Base-by-base conservation (phyloP, 225 moss, liverwort and hornwort genomes). In the Sphagnum tenellum region DNA sequence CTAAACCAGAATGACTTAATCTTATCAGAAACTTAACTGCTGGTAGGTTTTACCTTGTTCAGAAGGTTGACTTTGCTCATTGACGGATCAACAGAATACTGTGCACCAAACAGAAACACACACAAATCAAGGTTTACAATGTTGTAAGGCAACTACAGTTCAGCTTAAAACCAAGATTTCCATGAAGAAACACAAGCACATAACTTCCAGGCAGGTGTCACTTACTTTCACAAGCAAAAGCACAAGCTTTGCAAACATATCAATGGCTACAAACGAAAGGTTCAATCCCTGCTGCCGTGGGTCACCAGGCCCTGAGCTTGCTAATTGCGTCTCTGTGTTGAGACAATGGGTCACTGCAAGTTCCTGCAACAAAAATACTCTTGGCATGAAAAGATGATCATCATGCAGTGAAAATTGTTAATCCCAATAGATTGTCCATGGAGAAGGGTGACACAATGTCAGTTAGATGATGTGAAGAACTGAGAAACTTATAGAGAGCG, bases 211-310 rank as follows among this genome's bases (percentile, higher is more conserved):
- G 29, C 29, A 29, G 29, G 29, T 29, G 29, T 29, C 29, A 29
- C 29, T 29, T 77, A 83, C 83, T 86, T 91, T 95, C 9, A 95
- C 86, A 56, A 95, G 68, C 46, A 91, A 75, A 63, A 91, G 84
- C 50, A 95, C 91, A 78, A 95, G 91, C 75, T 95, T 95, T 60
- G 88, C 91, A 64, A 91, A 88, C 78, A 89, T 91, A 58, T 95
- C 94, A 72, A 95, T 88, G 46, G 94, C 88, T 64, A 82, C 80
- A 79, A 91, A 95, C 49, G 94, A 88, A 47, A 88, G 59, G 65
- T 70, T 83, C 66, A 89, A 84, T 51, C 78, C 75, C 65, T 88
- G 89, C 53, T 55, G 81, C 70, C 74, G 66, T 48, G 79, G 63
- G 68, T 86, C 94, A 62, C 79, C 73, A 12, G 69, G 70, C 59